Evolutionary conservation across 2,329 filamentous ascomycete genomes (phyloP).

Genomic region (Colletotrichum lini): DNA sequence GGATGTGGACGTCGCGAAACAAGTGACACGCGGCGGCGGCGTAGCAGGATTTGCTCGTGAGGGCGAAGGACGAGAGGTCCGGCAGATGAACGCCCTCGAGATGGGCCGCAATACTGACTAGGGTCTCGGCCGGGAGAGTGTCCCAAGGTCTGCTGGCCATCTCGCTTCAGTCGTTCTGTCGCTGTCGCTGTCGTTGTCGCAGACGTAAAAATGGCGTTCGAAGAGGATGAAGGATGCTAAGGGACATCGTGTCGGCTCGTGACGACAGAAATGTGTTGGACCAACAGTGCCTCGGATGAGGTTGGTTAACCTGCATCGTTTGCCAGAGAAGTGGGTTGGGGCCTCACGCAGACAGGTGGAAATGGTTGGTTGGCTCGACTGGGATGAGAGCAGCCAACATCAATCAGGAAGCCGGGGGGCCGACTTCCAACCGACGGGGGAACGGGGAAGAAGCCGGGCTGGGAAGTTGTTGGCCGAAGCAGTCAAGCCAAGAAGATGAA

Average conservation of each 20-base stretch:
- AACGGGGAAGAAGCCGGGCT: conserved; percentile 13
- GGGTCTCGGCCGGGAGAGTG: conserved; percentile 23
- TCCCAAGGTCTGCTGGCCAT: conserved; percentile 6
- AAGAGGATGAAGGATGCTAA: background rate
- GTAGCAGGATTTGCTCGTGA: conserved; percentile 1
- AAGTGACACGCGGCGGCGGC: conserved; percentile 11
- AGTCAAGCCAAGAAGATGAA: conserved; percentile 1
- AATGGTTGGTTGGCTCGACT: conserved; percentile 12
- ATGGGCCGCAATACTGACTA: conserved; percentile 16
- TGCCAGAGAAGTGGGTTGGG: conserved; percentile 17
- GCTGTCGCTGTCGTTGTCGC: background rate
- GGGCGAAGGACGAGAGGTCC: conserved; percentile 17
- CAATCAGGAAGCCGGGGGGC: conserved; percentile 4
- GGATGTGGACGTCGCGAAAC: conserved; percentile 14
- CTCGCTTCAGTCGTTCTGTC: background rate
- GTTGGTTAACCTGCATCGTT: conserved; percentile 14
- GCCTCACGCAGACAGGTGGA: background rate
- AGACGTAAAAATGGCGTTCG: background rate
- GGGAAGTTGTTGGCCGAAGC: conserved; percentile 22
- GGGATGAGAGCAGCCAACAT: conserved; percentile 14
- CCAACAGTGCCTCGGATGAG: conserved; percentile 9
- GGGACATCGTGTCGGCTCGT: conserved; percentile 8
- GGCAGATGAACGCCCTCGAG: conserved; percentile 4
- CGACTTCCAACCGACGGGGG: conserved; percentile 7
- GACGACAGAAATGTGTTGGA: conserved; percentile 1